These are phyloP conservation scores for Vitis labrusca DNA, from an alignment of 164 flowering plant species.

Conservation along the genomic window DNA sequence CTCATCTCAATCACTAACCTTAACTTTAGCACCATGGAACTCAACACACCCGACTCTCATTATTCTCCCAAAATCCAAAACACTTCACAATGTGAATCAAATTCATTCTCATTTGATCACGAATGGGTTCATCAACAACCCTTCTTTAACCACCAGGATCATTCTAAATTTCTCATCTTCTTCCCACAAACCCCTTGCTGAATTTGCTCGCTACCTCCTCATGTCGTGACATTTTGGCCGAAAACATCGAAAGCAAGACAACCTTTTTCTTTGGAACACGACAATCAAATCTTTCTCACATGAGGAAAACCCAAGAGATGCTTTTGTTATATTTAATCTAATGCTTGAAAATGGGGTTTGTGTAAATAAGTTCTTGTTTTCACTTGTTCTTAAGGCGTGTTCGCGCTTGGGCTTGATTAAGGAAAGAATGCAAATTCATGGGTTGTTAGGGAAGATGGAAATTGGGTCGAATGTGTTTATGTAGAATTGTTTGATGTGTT, in stretches of 20 bases:
- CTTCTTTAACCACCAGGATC: constrained; percentile 44
- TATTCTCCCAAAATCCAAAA: constrained; percentile 46
- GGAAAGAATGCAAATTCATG: constrained; percentile 64
- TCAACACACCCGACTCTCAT: constrained; percentile 36
- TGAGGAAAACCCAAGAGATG: constrained; percentile 40
- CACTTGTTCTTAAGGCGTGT: constrained; percentile 65
- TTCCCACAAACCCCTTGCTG: constrained; percentile 32
- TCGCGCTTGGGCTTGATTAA: constrained; percentile 35
- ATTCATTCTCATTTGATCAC: constrained; percentile 60
- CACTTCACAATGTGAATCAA: constrained; percentile 45
- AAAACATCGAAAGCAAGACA: background rate
- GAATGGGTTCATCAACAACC: constrained; percentile 46
- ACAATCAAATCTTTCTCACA: constrained; percentile 56
- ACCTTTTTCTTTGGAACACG: constrained; percentile 63
- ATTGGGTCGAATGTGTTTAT: constrained; percentile 50
- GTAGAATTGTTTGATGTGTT: constrained; percentile 50
- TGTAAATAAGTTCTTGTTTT: constrained; percentile 49
- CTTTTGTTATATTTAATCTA: constrained; percentile 36
- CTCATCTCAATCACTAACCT: too few species aligned
- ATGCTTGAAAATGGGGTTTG: constrained; percentile 55
- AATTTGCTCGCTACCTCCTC: constrained; percentile 56
- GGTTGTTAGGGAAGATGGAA: constrained; percentile 43
- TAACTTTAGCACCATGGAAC: constrained; percentile 51
- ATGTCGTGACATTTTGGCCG: constrained; percentile 24
- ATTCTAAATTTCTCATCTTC: constrained; percentile 48